Conservation (phyloP, 2,329 filamentous ascomycete species). For the Aureobasidium sp. region DNA sequence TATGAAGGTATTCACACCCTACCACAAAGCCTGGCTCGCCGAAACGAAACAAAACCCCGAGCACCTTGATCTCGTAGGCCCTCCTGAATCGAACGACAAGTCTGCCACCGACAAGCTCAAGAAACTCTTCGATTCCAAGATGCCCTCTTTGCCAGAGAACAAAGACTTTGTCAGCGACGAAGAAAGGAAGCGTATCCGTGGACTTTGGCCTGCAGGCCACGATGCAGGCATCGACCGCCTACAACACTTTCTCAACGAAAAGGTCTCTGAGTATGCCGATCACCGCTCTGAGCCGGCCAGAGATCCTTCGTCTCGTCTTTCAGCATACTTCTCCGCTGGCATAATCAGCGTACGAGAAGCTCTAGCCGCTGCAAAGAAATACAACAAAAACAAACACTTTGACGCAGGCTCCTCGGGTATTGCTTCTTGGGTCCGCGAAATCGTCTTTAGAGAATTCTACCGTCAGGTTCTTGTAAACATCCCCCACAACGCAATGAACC, state of each 20-base stretch:
- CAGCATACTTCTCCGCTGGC: constrained; percentile 38
- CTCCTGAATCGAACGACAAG: constrained; percentile 34
- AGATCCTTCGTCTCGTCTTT: constrained; percentile 34
- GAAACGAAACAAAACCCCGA: constrained; percentile 33
- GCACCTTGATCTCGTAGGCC: constrained; percentile 34
- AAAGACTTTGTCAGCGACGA: constrained; percentile 33
- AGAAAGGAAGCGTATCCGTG: constrained; percentile 31
- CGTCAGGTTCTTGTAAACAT: constrained; percentile 38
- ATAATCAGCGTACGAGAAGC: constrained; percentile 38
- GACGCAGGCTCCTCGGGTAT: constrained; percentile 25
- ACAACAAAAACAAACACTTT: constrained; percentile 37
- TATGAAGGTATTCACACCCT: constrained; percentile 45
- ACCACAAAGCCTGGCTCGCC: constrained; percentile 39
- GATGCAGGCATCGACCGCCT: constrained; percentile 34
- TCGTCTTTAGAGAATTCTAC: constrained; percentile 44
- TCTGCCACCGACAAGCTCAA: constrained; percentile 40
- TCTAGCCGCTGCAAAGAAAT: constrained; percentile 31
- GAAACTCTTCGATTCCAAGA: constrained; percentile 47
- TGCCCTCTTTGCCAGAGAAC: constrained; percentile 30
- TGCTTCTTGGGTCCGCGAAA: constrained; percentile 41
- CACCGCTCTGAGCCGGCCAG: constrained; percentile 35
- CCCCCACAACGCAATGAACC: constrained; percentile 42
- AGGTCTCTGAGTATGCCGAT: constrained; percentile 30
- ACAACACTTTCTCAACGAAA: constrained; percentile 27
- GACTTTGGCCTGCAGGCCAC: constrained; percentile 38